Conservation (phyloP, 2,329 filamentous ascomycete species). For the Curvularia sp. region DNA sequence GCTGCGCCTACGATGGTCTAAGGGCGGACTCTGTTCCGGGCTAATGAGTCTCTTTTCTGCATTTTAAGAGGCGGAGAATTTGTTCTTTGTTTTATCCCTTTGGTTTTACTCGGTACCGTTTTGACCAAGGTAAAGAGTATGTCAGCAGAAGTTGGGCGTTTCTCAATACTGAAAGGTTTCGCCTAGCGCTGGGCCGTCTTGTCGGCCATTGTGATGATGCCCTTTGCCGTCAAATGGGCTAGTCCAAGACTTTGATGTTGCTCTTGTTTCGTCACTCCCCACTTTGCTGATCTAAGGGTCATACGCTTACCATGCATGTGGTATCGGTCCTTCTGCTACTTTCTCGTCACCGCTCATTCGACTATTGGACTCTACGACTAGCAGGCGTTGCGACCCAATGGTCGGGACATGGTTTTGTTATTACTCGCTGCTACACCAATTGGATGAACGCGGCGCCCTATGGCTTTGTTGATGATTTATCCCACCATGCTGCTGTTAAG, state of each 20-base stretch:
- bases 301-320: slow-evolving; percentile 25
- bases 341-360: slow-evolving; percentile 37
- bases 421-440: slow-evolving; percentile 12
- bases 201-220: slow-evolving; percentile 9
- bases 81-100: not conserved
- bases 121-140: not conserved
- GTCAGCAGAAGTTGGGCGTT: slow-evolving; percentile 1
- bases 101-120: not conserved
- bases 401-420: slow-evolving; percentile 13
- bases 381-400: slow-evolving; percentile 18
- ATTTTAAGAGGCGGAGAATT: slow-evolving; percentile 8
- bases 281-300: slow-evolving; percentile 22
- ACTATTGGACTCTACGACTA: slow-evolving; percentile 20
- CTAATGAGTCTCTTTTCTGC: slow-evolving; percentile 26
- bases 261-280: slow-evolving; percentile 24
- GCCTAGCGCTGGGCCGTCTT: slow-evolving; percentile 17
- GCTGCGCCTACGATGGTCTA: slow-evolving; percentile 33
- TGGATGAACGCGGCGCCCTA: slow-evolving; percentile 9
- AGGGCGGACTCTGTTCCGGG: slow-evolving; percentile 36
- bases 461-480: slow-evolving; percentile 13
- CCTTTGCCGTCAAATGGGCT: slow-evolving; percentile 5
- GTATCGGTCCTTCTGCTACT: slow-evolving; percentile 34
- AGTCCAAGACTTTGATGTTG: slow-evolving; percentile 17
- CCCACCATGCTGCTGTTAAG: slow-evolving; percentile 6
- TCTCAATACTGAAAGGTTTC: slow-evolving; percentile 19